Conservation (phyloP, 2,329 filamentous ascomycete genomes). For the Chaetoscypha palmicola region DNA sequence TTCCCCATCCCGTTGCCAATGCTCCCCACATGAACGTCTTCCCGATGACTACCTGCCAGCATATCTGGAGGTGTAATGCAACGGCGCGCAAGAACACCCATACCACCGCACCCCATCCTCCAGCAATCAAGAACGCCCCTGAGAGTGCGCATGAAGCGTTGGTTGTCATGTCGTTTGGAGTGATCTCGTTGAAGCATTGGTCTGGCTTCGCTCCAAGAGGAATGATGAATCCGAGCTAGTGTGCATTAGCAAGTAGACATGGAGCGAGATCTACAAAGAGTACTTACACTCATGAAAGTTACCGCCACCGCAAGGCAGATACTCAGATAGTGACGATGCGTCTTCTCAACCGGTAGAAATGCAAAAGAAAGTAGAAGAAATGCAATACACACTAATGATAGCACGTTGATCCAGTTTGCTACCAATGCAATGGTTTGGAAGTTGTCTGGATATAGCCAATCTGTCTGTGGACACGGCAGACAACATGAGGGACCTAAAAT, state of each 20-base stretch:
- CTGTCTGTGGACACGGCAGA: constrained; percentile 79
- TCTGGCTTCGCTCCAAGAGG: constrained; percentile 71
- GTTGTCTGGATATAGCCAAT: constrained; percentile 62
- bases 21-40: constrained; percentile 83
- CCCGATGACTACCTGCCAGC: constrained; percentile 90
- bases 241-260: constrained; percentile 21
- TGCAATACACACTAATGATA: constrained; percentile 60
- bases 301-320: constrained; percentile 75
- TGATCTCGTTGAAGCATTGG: constrained; percentile 84
- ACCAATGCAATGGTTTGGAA: constrained; percentile 53
- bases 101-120: constrained; percentile 75
- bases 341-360: constrained; percentile 78
- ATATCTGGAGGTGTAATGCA: constrained; percentile 93
- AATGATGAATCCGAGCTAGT: constrained; percentile 85
- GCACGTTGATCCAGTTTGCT: constrained; percentile 79
- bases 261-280: constrained; percentile 1
- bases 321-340: constrained; percentile 86
- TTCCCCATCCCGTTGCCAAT: constrained; percentile 73
- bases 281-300: constrained; percentile 71
- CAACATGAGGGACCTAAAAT: constrained; percentile 60
- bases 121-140: constrained; percentile 76
- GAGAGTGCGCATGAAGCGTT: constrained; percentile 79
- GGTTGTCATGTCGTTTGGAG: constrained; percentile 84
- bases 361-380: constrained; percentile 77
- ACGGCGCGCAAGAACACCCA: constrained; percentile 90